Evolutionary conservation across 169 alveolate species (phyloP), one percentile per base, ranked within the genome.

Genomic region (Eimeria tenella): DNA sequence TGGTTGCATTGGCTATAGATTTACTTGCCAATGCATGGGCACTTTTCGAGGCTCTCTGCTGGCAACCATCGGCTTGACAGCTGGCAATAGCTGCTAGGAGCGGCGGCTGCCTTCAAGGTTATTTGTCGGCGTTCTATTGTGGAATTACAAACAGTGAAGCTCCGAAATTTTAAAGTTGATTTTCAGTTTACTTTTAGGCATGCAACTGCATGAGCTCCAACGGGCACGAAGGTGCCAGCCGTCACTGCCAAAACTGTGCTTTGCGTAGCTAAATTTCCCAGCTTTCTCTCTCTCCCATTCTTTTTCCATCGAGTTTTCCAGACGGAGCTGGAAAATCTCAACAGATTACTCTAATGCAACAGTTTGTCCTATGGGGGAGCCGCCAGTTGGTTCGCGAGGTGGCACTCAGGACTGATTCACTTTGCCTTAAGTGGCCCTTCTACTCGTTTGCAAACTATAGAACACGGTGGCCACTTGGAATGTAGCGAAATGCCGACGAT

Each of bases 401-500:
- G 79, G 79, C 52, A 23, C 53, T 10, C 53, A 70, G 15, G 52
- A 21, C 8, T 42, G 79, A 70, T 10, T 8, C 79, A 70, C 8
- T 17, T 21, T 7, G 21, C 15, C 31, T 70, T 11, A 70, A 9
- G 9, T 19, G 3, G 53, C 31, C 31, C 31, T 21, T 23, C 3
- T 1, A 8, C 31, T 21, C 17, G 17, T 70, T 21, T 70, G 8
- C 8, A n/a, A 5, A 9, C 25, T 21, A 8, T 15, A 70, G 79
- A 70, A 11, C 15, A 70, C 31, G 5, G 5, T 1, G 8, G 6
- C 4, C 52, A 8, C 52, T 70, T 70, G 52, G 79, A 52, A 70
- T 70, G 79, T 52, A 70, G 31, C 49, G 79, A 70, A 70, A 70
- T 70, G 79, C 79, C 79, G 79, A 23, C 79, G 31, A 70, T 70